phyloP scores from a whole-genome alignment of 257 asterid genomes.

The Misopates orontium region DNA sequence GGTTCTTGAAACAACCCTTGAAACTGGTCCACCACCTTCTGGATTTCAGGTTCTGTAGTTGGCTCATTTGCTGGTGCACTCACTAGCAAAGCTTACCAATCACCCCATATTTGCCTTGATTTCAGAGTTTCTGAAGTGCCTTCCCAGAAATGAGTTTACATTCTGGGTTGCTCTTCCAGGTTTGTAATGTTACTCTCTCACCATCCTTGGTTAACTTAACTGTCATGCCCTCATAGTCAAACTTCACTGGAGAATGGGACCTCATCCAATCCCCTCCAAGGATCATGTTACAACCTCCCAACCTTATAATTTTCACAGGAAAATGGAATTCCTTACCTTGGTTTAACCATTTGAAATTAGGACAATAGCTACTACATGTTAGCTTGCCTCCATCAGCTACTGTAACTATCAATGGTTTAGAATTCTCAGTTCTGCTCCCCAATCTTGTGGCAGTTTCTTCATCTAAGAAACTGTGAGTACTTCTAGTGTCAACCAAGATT shows the following conservation, averaged over 20 bases:
- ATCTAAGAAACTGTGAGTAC: neutral
- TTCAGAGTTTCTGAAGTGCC: neutral
- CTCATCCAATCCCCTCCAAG: neutral
- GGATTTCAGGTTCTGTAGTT: neutral
- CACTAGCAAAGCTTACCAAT: neutral
- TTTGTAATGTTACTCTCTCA: neutral
- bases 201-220: neutral
- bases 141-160: neutral
- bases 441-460: neutral
- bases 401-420: neutral
- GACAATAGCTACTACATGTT: neutral
- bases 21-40: neutral
- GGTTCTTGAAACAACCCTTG: neutral
- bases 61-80: neutral
- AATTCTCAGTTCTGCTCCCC: neutral
- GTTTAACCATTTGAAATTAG: no score
- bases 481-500: neutral
- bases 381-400: neutral
- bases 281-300: neutral
- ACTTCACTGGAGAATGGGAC: neutral
- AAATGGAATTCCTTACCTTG: neutral
- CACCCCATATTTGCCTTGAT: no score
- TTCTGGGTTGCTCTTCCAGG: neutral
- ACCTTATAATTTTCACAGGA: neutral
- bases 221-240: neutral